Evolutionary conservation across 495 filamentous ascomycete genomes (phyloP).

Genomic region (Usnea hakonensis): DNA sequence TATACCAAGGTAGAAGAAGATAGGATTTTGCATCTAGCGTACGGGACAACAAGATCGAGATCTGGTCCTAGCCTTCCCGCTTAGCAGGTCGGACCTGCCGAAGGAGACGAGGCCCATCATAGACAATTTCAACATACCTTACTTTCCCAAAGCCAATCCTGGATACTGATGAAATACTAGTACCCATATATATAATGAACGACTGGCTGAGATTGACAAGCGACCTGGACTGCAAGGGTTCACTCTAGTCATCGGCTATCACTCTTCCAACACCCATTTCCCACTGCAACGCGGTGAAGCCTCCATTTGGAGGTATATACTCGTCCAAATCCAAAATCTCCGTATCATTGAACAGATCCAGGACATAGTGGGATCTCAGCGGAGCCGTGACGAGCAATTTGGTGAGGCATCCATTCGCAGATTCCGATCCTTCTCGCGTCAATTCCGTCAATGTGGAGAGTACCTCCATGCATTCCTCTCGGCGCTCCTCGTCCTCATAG

Average conservation of each 20-base stretch:
- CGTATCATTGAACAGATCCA: neutral
- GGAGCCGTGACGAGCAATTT: neutral
- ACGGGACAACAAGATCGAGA: too few species aligned
- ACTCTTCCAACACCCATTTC: neutral
- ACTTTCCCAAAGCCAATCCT: too few species aligned
- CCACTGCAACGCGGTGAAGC: slow-evolving; percentile 6
- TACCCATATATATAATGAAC: too few species aligned
- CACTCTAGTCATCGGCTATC: neutral
- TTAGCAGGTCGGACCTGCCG: too few species aligned
- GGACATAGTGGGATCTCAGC: neutral
- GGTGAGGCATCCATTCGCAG: neutral
- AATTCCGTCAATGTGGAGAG: neutral
- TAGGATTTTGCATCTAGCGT: too few species aligned
- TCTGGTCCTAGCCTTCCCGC: too few species aligned
- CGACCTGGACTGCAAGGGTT: neutral
- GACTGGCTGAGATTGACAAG: too few species aligned
- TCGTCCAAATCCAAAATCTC: slow-evolving; percentile 1
- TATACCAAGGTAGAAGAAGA: too few species aligned
- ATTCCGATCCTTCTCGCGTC: neutral
- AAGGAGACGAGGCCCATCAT: too few species aligned
- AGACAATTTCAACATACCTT: too few species aligned
- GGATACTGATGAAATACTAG: too few species aligned
- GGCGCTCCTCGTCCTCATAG: slow-evolving; percentile 5
- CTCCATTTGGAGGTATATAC: neutral
- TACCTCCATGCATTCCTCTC: neutral